Base-by-base conservation (phyloP, 2,329 filamentous ascomycete species). In the Neonectria ditissima region DNA sequence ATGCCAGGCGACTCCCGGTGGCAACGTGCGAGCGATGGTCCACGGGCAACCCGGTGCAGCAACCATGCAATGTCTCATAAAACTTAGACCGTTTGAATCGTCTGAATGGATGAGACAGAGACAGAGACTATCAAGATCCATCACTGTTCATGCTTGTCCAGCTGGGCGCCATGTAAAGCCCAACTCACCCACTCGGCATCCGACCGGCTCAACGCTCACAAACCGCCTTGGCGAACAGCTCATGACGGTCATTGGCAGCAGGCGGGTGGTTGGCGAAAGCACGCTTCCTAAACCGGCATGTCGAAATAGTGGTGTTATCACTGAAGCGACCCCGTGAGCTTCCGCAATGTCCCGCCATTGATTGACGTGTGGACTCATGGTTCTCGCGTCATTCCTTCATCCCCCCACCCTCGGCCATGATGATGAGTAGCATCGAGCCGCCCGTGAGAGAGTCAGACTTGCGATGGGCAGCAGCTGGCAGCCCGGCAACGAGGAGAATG, bases 361-460 rank as follows among this genome's bases (percentile, higher is more conserved):
- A 59, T 63, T 71, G 70, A 72, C 65, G 70, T 70, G 68, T 70
- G 65, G 51, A 64, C 59, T 55, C 58, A 60, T 63, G 20, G 20
- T 44, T 71, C 62, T 72, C 65, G 66, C 71, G 71, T 73, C 71
- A 73, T 72, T 65, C 54, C 51, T 66, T 62, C 47, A 53, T 55
- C 32, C 34, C 45, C 13, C 44, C 61, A 22, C 64, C 64, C 39
- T 37, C 60, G 52, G 58, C 56, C 66, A 37, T 47, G 44, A 53
- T 54, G 61, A 53, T n/a, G 41, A 32, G 28, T 51, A 32, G 32
- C 34, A 37, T n/a, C 34, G 8, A n/a, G n/a, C n/a, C n/a, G 3
- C 13, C 30, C 10, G 30, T 5, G 30, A 32, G 30, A 32, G 14
- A 14, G 16, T 37, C 34, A 37, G 34, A 37, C 28, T 8, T 8